phyloP scores from a whole-genome alignment of 1,284 basidiomycete species.

The Ceratobasidium sp. region DNA sequence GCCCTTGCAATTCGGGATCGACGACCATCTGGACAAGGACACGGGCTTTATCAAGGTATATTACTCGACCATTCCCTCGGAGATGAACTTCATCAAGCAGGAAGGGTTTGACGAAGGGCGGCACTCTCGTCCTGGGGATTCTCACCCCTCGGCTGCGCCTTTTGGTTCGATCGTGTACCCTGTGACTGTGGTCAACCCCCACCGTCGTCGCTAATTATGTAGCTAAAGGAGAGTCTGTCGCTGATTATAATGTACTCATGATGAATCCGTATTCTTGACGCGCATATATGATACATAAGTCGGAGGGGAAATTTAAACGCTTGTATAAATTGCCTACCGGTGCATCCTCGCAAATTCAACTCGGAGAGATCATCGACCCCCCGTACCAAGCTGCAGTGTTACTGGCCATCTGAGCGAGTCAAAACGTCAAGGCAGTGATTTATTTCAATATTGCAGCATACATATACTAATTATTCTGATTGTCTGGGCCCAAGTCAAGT shows the following conservation, averaged over 20 bases:
- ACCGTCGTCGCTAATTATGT: neutral
- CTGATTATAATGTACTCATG: neutral
- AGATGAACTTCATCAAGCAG: conserved; percentile 29
- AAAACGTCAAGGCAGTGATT: too few species aligned
- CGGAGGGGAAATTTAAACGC: too few species aligned
- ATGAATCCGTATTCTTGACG: neutral
- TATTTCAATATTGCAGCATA: too few species aligned
- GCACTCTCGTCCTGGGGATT: neutral
- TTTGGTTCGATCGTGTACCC: conserved; percentile 31
- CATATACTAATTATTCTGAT: too few species aligned
- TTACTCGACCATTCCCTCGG: conserved; percentile 18
- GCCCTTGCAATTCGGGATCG: conserved; percentile 9
- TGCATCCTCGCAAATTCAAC: too few species aligned
- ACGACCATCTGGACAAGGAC: neutral
- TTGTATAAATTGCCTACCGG: too few species aligned
- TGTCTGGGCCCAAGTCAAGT: neutral
- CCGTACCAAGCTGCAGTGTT: too few species aligned
- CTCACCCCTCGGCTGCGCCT: neutral
- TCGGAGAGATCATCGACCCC: too few species aligned
- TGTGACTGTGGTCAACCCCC: conserved; percentile 11
- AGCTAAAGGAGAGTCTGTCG: neutral
- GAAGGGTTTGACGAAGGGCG: conserved; percentile 9
- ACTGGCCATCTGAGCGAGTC: too few species aligned
- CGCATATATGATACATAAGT: neutral
- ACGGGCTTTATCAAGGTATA: conserved; percentile 32